Evolutionary conservation across 352 stramenopile species (phyloP).

Genomic region (Hyaloperonospora brassicae): DNA sequence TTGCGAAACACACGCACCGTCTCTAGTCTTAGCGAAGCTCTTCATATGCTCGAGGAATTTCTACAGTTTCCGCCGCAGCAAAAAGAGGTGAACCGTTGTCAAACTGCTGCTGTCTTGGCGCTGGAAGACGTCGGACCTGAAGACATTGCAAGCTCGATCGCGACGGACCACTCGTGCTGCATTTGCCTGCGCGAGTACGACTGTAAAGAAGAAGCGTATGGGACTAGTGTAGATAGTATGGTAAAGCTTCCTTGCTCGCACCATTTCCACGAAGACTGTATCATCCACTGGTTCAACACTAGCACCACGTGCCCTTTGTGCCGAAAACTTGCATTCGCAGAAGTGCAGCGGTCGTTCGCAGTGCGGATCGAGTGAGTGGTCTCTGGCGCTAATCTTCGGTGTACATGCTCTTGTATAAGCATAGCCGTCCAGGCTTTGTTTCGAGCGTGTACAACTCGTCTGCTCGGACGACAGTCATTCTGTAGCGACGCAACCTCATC

Average conservation of each 20-base stretch:
- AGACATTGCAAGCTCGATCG: slow-evolving; percentile 2
- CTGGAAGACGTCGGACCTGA: slow-evolving; percentile 43
- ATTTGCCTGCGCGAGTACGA: slow-evolving; percentile 48
- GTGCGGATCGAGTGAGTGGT: slow-evolving; percentile 30
- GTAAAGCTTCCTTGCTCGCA: slow-evolving; percentile 57
- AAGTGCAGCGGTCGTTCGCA: slow-evolving; percentile 32
- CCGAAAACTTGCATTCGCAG: slow-evolving; percentile 32
- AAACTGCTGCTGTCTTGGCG: slow-evolving; percentile 39
- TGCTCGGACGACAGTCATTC: no score
- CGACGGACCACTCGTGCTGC: slow-evolving; percentile 34
- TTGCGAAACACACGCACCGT: slow-evolving; percentile 15
- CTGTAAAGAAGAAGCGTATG: slow-evolving; percentile 16
- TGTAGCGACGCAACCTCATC: no score
- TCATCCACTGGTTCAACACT: slow-evolving; percentile 68
- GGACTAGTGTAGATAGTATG: slow-evolving; percentile 26
- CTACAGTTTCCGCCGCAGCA: slow-evolving; percentile 41
- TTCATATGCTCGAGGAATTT: slow-evolving; percentile 36
- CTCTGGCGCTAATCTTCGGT: slow-evolving; percentile 1
- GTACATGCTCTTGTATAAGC: neutral
- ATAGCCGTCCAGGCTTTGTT: no score
- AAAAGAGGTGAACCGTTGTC: slow-evolving; percentile 41
- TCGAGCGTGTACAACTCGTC: no score
- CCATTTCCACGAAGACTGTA: slow-evolving; percentile 72
- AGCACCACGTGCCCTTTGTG: slow-evolving; percentile 65
- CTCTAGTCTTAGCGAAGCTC: slow-evolving; percentile 28